A percentile compares a stretch with the other conserved stretches of the same genome.
phyloP scores from a whole-genome alignment of 371 early-diverging fungal species.

The Amoeboaphelidium protococcarum region DNA sequence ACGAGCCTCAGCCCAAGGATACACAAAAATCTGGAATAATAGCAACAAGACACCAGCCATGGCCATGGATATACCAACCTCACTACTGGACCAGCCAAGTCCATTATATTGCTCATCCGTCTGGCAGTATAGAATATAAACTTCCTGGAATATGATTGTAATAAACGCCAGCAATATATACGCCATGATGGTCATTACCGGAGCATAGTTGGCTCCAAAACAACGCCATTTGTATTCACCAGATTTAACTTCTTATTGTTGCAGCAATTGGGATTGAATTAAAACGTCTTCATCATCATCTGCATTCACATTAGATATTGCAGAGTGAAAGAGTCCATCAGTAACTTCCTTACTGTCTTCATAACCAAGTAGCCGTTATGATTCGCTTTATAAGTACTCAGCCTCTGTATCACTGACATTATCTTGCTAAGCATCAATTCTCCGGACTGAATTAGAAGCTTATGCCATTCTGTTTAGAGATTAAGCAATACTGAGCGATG shows the following conservation, averaged over 20 bases:
- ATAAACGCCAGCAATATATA: slow-evolving; percentile 26
- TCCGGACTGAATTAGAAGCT: too few relatives aligned
- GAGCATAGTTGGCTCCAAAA: slow-evolving; percentile 1
- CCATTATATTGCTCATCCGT: slow-evolving; percentile 24
- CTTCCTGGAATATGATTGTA: slow-evolving; percentile 41
- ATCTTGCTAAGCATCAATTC: too few relatives aligned
- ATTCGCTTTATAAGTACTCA: too few relatives aligned
- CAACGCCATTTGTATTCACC: slow-evolving; percentile 6
- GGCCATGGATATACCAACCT: slow-evolving; percentile 29
- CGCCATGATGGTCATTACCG: slow-evolving; percentile 5
- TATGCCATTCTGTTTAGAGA: too few relatives aligned
- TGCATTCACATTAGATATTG: slow-evolving; percentile 5
- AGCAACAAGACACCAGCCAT: slow-evolving; percentile 21
- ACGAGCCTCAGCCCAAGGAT: slow-evolving; percentile 18
- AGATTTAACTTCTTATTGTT: slow-evolving; percentile 6
- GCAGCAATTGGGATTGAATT: slow-evolving; percentile 9
- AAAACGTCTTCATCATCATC: slow-evolving; percentile 4
- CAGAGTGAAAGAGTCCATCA: too few relatives aligned
- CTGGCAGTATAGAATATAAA: slow-evolving; percentile 34
- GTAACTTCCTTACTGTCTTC: too few relatives aligned
- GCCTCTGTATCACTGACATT: too few relatives aligned
- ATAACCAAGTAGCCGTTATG: too few relatives aligned
- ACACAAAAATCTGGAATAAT: slow-evolving; percentile 20
- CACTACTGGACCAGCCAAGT: slow-evolving; percentile 20
- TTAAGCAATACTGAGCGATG: too few relatives aligned